These are phyloP conservation scores for Alternaria sp. DNA, from an alignment of 2,329 filamentous ascomycete genomes.

Conservation along the genomic window DNA sequence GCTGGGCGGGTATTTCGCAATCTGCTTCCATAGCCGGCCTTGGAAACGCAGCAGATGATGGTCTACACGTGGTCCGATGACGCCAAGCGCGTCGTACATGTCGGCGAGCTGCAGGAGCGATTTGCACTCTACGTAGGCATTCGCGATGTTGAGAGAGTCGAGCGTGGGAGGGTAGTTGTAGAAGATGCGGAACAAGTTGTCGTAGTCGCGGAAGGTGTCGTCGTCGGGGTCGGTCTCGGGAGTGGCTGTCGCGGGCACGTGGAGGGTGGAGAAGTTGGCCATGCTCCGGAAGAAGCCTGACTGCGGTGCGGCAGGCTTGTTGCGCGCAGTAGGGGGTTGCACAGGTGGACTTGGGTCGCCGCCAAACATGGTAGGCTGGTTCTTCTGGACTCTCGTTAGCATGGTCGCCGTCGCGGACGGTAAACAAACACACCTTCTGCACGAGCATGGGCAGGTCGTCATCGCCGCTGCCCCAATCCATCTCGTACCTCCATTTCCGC, in stretches of 20 bases:
- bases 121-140: slow-evolving; percentile 94
- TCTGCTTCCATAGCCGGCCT: slow-evolving; percentile 90
- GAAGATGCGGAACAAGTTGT: slow-evolving; percentile 93
- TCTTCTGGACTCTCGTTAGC: slow-evolving; percentile 24
- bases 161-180: slow-evolving; percentile 89
- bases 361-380: slow-evolving; percentile 63
- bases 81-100: slow-evolving; percentile 87
- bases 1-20: slow-evolving; percentile 91
- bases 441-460: slow-evolving; percentile 87
- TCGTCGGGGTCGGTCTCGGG: slow-evolving; percentile 65
- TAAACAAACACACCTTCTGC: slow-evolving; percentile 66
- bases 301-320: slow-evolving; percentile 68
- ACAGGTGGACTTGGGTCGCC: slow-evolving; percentile 49
- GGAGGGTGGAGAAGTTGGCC: slow-evolving; percentile 73
- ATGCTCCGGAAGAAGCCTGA: slow-evolving; percentile 85
- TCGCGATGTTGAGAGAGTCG: slow-evolving; percentile 86
- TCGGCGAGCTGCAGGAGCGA: slow-evolving; percentile 87
- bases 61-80: slow-evolving; percentile 88
- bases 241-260: slow-evolving; percentile 40
- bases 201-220: slow-evolving; percentile 87
- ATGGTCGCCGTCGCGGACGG: neutral
- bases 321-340: slow-evolving; percentile 62
- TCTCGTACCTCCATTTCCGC: slow-evolving; percentile 83
- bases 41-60: slow-evolving; percentile 94
- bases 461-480: slow-evolving; percentile 74